phyloP scores from a whole-genome alignment of 2,329 filamentous ascomycete genomes.

The Colletotrichum plurivorum region DNA sequence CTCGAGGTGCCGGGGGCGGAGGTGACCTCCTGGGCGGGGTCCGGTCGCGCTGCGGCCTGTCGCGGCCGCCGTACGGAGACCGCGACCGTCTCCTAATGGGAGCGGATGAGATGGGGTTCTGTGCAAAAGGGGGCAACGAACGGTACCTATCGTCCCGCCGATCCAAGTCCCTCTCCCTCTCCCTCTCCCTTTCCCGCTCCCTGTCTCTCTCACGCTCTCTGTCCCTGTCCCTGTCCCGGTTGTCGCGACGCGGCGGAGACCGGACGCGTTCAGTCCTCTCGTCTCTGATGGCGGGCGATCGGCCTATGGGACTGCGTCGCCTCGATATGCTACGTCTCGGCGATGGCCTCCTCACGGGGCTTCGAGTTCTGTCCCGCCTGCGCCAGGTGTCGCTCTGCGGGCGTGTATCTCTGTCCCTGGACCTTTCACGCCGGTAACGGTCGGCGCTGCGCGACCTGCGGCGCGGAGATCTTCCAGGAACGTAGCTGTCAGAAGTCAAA shows the following conservation, averaged over 20 bases:
- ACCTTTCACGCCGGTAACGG: conserved; percentile 58
- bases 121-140: conserved; percentile 39
- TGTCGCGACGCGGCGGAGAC: conserved; percentile 41
- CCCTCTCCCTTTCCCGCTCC: conserved; percentile 36
- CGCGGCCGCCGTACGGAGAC: conserved; percentile 65
- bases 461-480: conserved; percentile 59
- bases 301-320: conserved; percentile 44
- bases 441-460: conserved; percentile 59
- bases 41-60: conserved; percentile 56
- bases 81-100: conserved; percentile 65
- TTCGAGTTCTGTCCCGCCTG: conserved; percentile 45
- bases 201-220: conserved; percentile 49
- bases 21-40: conserved; percentile 56
- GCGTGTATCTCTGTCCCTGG: conserved; percentile 46
- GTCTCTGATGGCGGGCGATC: conserved; percentile 51
- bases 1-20: conserved; percentile 55
- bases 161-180: conserved; percentile 49
- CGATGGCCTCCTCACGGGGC: conserved; percentile 49
- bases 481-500: conserved; percentile 61
- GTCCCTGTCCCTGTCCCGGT: conserved; percentile 44
- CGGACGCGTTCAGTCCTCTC: conserved; percentile 55
- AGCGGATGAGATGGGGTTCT: conserved; percentile 22
- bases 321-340: conserved; percentile 56
- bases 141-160: conserved; percentile 59
- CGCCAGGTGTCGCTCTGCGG: conserved; percentile 40